Base-by-base conservation (phyloP, 495 filamentous ascomycete genomes). In the Penicillium parvum region DNA sequence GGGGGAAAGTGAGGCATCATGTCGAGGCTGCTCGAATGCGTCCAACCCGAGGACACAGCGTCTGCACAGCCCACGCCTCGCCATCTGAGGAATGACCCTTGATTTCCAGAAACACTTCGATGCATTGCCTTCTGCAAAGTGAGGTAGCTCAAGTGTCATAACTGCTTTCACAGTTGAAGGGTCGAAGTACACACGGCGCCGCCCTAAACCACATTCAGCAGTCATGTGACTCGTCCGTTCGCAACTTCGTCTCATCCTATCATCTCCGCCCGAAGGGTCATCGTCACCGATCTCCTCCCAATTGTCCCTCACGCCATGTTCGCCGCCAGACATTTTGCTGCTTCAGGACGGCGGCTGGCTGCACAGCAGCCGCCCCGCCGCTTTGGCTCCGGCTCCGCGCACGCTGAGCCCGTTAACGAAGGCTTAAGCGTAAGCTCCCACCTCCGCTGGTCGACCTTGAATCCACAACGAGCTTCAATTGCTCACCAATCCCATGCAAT, bases 381-480 rank as follows among this genome's bases (percentile, higher is more conserved):
- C 46, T 72, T 64, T 48, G 68, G 54, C 51, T 74, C 70, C 3
- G 63, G 69, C 41, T 62, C 67, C 45, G 64, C 50, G 42, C 66
- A 77, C 55, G 63, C 73, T 43, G 71, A 65, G 42, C 76, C 78
- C 30, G 76, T 76, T 49, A 79, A 76, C 54, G 82, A 86, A 63
- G 61, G 69, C 55, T 66, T 84, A 50, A 81, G 82, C 49, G 82
- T 86, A 76, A 60, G 80, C 72, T 58, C 14, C 30, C 45, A 49
- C 49, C 52, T 45, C 47, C 47, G 62, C 47, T 33, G 45, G 37
- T 29, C 34, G 29, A 16, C 20, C 47, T 39, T 23, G 43, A 38
- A 42, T 40, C 19, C 40, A 21, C 32, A 23, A 38, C 29, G 26
- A 36, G 38, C 34, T 46, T 16, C 20, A 38, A 40, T 29, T 37